phyloP scores from a whole-genome alignment of 345 rosid genomes.

The Firmiana major region DNA sequence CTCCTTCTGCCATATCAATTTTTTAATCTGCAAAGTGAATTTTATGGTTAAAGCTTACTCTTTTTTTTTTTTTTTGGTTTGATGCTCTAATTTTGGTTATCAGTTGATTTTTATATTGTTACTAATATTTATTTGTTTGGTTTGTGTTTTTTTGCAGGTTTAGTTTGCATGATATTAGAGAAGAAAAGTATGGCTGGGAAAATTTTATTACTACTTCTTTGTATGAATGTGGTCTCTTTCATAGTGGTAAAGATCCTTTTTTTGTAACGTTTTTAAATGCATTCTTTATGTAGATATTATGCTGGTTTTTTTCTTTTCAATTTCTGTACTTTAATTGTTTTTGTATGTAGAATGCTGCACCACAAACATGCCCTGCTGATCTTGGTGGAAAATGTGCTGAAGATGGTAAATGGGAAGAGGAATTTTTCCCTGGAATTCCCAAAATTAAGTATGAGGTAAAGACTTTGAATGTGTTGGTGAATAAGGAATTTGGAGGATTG shows the following conservation, averaged over 20 bases:
- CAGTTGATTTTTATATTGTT: background rate
- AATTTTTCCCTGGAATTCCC: conserved; percentile 80
- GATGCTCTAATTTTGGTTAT: background rate
- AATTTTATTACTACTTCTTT: conserved; percentile 9
- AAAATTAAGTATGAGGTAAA: conserved; percentile 80
- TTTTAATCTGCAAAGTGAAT: background rate
- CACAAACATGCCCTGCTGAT: conserved; percentile 77
- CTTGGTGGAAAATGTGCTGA: conserved; percentile 49
- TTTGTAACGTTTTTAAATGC: too few relatives aligned
- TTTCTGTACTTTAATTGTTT: conserved; percentile 9
- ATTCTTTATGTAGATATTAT: background rate
- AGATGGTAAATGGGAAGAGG: conserved; percentile 81
- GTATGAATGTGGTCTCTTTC: background rate
- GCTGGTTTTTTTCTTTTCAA: background rate
- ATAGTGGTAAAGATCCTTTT: background rate
- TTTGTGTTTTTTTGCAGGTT: conserved; percentile 4
- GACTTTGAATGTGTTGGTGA: background rate
- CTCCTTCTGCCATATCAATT: too few relatives aligned
- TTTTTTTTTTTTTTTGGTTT: background rate
- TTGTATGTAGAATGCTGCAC: conserved; percentile 47
- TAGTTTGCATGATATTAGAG: background rate
- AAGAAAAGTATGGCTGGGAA: conserved; percentile 7
- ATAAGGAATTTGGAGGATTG: background rate
- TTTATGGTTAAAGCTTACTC: background rate
- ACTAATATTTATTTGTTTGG: background rate